Percentiles rank a stretch among this genome's conserved stretches.
Conservation (phyloP, 495 filamentous ascomycete genomes). For the Hypoxylon cercidicola region DNA sequence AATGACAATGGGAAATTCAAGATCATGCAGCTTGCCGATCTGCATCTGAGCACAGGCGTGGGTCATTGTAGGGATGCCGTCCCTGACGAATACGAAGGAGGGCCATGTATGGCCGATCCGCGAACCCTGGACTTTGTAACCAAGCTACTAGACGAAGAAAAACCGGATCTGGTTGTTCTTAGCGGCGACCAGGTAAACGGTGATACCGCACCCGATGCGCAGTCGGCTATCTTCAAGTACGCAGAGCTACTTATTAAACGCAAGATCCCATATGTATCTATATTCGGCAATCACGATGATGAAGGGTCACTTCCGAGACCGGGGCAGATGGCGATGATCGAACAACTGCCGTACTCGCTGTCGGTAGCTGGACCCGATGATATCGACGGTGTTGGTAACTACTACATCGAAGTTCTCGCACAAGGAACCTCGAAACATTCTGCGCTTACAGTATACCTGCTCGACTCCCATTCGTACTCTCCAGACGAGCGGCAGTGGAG, state of each 20-base stretch:
- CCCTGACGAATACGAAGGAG: slow-evolving; percentile 74
- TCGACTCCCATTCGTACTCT: slow-evolving; percentile 92
- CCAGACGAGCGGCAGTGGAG: slow-evolving; percentile 85
- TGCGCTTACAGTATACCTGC: slow-evolving; percentile 89
- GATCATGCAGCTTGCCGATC: slow-evolving; percentile 92
- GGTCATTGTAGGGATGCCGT: slow-evolving; percentile 86
- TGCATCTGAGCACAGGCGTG: slow-evolving; percentile 90
- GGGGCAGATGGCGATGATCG: slow-evolving; percentile 83
- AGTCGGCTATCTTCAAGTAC: slow-evolving; percentile 91
- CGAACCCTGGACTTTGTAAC: slow-evolving; percentile 91
- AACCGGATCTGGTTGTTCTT: slow-evolving; percentile 88
- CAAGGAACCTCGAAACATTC: slow-evolving; percentile 82
- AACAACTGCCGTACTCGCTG: slow-evolving; percentile 88
- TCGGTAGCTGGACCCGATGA: slow-evolving; percentile 81
- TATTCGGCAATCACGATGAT: slow-evolving; percentile 98
- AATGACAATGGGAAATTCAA: slow-evolving; percentile 94
- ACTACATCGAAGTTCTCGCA: slow-evolving; percentile 89
- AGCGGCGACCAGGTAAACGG: slow-evolving; percentile 96
- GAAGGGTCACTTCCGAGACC: slow-evolving; percentile 82
- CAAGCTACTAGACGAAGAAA: slow-evolving; percentile 85
- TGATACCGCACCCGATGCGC: slow-evolving; percentile 89
- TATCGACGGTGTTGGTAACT: slow-evolving; percentile 93
- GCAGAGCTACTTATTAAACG: slow-evolving; percentile 85
- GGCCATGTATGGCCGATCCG: slow-evolving; percentile 88
- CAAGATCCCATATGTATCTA: slow-evolving; percentile 90